Conservation (phyloP, 805 yeast species). For the Wickerhamomyces kurtzmanii region DNA sequence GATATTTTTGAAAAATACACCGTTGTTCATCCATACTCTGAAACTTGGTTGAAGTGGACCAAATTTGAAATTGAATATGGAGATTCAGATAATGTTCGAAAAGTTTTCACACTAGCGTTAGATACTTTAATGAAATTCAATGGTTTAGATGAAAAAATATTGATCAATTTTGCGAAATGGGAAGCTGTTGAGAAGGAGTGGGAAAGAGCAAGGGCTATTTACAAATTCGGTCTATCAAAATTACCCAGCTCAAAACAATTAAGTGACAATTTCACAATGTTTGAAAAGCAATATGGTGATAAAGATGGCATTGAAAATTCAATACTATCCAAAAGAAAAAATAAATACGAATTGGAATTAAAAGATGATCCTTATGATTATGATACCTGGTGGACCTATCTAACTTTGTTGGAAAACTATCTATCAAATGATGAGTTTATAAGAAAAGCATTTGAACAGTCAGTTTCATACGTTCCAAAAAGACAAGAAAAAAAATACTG, state of each 20-base stretch:
- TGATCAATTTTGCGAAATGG: conserved; percentile 58
- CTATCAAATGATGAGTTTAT: conserved; percentile 17
- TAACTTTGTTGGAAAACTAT: conserved; percentile 38
- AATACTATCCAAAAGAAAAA: conserved; percentile 42
- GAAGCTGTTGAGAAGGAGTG: conserved; percentile 51
- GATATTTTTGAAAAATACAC: conserved; percentile 48
- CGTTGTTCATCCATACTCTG: conserved; percentile 36
- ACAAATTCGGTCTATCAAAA: conserved; percentile 35
- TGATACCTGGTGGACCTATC: conserved; percentile 78
- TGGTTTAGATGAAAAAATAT: conserved; percentile 25
- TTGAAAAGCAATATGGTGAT: conserved; percentile 60
- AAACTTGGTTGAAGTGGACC: conserved; percentile 71
- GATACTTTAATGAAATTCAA: conserved; percentile 34
- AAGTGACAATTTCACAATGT: conserved; percentile 36
- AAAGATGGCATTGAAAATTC: conserved; percentile 41
- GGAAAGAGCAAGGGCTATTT: conserved; percentile 56
- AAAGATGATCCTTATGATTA: conserved; percentile 42
- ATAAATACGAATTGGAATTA: conserved; percentile 41
- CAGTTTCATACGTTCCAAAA: conserved; percentile 30
- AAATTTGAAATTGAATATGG: conserved; percentile 55
- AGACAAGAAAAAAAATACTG: conserved; percentile 34
- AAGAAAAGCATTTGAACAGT: conserved; percentile 30
- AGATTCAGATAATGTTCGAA: conserved; percentile 35
- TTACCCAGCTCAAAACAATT: conserved; percentile 28
- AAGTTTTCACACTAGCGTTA: conserved; percentile 57